Evolutionary conservation across 2,329 filamentous ascomycete species (phyloP).

Genomic region (Beauveria brongniartii): DNA sequence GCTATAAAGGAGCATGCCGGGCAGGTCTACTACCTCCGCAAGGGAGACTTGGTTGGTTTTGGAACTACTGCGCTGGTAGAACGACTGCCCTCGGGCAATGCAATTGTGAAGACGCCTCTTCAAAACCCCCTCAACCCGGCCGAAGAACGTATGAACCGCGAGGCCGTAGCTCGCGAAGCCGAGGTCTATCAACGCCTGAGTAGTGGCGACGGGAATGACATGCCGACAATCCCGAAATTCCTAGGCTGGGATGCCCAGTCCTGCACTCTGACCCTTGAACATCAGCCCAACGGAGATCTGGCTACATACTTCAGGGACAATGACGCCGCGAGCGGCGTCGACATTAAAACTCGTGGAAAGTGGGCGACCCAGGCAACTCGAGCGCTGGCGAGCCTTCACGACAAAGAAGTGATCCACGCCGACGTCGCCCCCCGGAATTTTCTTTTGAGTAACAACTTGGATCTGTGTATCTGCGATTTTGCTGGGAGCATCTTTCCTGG

Average conservation of each 20-base stretch:
- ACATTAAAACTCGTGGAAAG: slow-evolving; percentile 14
- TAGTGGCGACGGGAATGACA: slow-evolving; percentile 2
- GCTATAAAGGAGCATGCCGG: slow-evolving; percentile 11
- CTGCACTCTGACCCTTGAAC: slow-evolving; percentile 20
- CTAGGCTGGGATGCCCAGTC: slow-evolving; percentile 17
- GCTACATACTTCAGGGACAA: slow-evolving; percentile 16
- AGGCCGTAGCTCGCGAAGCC: slow-evolving; percentile 17
- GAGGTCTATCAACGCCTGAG: slow-evolving; percentile 19
- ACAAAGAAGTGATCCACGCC: slow-evolving; percentile 29
- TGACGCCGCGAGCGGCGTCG: background rate
- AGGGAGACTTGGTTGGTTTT: slow-evolving; percentile 14
- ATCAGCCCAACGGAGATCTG: slow-evolving; percentile 20
- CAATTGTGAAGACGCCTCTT: slow-evolving; percentile 18
- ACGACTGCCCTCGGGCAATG: slow-evolving; percentile 15
- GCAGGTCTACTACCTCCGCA: slow-evolving; percentile 18
- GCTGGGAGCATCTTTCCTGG: slow-evolving; percentile 24
- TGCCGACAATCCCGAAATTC: slow-evolving; percentile 15
- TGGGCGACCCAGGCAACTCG: slow-evolving; percentile 27
- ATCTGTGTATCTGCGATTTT: slow-evolving; percentile 30
- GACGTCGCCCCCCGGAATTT: slow-evolving; percentile 32
- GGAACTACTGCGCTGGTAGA: slow-evolving; percentile 17
- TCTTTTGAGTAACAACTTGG: slow-evolving; percentile 25
- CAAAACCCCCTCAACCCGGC: slow-evolving; percentile 14
- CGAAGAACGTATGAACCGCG: slow-evolving; percentile 9
- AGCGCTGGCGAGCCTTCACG: slow-evolving; percentile 27